Percentiles rank a stretch among this genome's conserved stretches.
These are phyloP conservation scores for Triangularia setosa DNA, from an alignment of 2,329 filamentous ascomycete species.

Conservation along the genomic window DNA sequence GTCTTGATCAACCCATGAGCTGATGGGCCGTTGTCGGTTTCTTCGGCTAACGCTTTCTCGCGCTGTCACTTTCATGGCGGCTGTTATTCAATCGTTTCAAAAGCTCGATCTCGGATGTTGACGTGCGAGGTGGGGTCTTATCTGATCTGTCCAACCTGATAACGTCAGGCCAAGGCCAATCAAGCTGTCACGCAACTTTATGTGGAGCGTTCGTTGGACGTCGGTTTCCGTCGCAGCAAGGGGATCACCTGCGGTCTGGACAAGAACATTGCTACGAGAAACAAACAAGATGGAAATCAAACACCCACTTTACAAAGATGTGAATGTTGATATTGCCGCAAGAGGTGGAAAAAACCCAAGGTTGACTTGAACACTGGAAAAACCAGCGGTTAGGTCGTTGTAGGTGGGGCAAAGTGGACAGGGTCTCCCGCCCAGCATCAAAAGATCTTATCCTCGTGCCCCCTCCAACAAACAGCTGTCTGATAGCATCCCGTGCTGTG, in stretches of 20 bases:
- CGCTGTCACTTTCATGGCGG: neutral
- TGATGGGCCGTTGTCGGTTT: neutral
- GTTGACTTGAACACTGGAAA: neutral
- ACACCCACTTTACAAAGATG: neutral
- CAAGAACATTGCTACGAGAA: neutral
- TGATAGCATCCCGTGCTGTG: neutral
- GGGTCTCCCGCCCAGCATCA: neutral
- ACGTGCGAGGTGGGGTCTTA: slow-evolving; percentile 2
- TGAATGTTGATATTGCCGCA: neutral
- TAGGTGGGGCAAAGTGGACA: neutral
- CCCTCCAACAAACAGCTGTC: neutral
- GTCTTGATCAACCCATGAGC: neutral
- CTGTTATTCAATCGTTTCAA: neutral
- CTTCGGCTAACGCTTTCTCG: neutral
- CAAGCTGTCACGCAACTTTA: neutral
- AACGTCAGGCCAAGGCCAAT: neutral
- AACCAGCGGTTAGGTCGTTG: neutral
- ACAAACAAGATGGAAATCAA: too few relatives aligned
- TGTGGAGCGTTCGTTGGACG: neutral
- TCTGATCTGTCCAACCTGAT: slow-evolving; percentile 1
- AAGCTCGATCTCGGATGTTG: neutral
- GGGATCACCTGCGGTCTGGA: neutral
- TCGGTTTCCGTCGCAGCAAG: neutral
- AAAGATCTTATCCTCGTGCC: neutral
- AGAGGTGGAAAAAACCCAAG: neutral